Base-by-base conservation (phyloP, 2,329 filamentous ascomycete species). In the Fusarium sp. region DNA sequence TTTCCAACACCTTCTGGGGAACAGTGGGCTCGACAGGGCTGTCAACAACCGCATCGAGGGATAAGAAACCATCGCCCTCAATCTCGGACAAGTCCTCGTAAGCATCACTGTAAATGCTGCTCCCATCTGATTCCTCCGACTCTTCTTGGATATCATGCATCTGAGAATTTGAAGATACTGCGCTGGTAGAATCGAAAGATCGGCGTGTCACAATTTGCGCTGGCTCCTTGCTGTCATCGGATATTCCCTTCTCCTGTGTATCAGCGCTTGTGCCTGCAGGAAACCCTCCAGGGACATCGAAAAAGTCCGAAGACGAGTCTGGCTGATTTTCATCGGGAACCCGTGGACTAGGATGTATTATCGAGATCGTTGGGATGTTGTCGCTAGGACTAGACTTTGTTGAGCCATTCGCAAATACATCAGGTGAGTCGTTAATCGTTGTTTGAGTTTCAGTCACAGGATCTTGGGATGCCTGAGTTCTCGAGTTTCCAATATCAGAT, bases 51-150 rank as follows among this genome's bases (percentile, higher is more conserved):
- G 92, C 92, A 77, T 94, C 86, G 9, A 94, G 82, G 6, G 91
- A 94, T 73, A 88, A 83, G 72, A 93, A 94, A 0, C 90, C 91
- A 46, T 87, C 86, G 3, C 85, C 86, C 38, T 91, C 89, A 6
- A 84, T 74, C 15, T 92, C 89, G 0, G 87, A 87, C 0, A 91
- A 80, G 63, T 93, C 90, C 77, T 94, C 92, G 55, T 90, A 90
- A 2, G 92, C 92, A 77, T 94, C 92, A 68, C 90, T 93, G 75
- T 92, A 94, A 26, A 92, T 84, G 64, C 86, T 90, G 50, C 80
- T 82, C 15, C 80, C 80, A 57, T 89, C 87, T 3, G 77, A 76
- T 7, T 77, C 80, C n/a, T 85, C 81, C 2, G 81, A 76, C n/a
- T 79, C 79, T 54, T 80, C 78, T 49, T 72, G 69, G 15, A 79